Evolutionary conservation across 768 basidiomycete species (phyloP).

Genomic region (Paxillus involutus): DNA sequence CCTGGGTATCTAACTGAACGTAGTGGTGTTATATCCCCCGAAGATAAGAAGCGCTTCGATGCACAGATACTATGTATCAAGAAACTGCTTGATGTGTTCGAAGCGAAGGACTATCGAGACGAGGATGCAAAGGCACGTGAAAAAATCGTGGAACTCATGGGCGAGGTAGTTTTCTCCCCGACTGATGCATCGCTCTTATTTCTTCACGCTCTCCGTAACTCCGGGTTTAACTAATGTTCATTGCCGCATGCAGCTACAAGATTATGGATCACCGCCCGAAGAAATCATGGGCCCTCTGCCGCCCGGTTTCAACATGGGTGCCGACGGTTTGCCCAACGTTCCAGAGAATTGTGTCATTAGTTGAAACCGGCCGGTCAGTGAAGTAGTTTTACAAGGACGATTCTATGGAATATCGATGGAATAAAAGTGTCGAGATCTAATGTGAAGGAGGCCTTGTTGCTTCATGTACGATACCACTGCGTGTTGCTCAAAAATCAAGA

Average conservation of each 20-base stretch:
- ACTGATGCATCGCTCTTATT: neutral
- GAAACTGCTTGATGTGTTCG: constrained; percentile 65
- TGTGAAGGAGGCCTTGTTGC: too few relatives aligned
- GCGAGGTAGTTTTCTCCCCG: constrained; percentile 48
- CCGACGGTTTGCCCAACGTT: constrained; percentile 53
- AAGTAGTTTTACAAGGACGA: neutral
- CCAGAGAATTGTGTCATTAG: constrained; percentile 29
- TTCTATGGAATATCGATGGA: neutral
- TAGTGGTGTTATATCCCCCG: constrained; percentile 47
- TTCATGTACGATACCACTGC: too few relatives aligned
- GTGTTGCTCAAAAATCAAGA: too few relatives aligned
- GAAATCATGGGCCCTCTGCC: constrained; percentile 86
- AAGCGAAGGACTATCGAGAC: constrained; percentile 58
- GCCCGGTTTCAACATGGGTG: constrained; percentile 56
- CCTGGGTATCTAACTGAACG: constrained; percentile 70
- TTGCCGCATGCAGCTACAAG: constrained; percentile 63
- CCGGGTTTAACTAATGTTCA: neutral
- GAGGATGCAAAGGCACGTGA: constrained; percentile 44
- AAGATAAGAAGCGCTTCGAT: constrained; percentile 64
- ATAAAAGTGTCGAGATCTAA: too few relatives aligned
- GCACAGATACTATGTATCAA: constrained; percentile 58
- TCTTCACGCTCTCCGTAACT: neutral
- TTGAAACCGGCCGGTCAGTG: neutral
- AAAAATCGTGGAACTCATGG: constrained; percentile 68
- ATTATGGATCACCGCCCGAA: constrained; percentile 70